Conservation (phyloP, 148 eudicot genomes). For the Selenicereus undatus region DNA sequence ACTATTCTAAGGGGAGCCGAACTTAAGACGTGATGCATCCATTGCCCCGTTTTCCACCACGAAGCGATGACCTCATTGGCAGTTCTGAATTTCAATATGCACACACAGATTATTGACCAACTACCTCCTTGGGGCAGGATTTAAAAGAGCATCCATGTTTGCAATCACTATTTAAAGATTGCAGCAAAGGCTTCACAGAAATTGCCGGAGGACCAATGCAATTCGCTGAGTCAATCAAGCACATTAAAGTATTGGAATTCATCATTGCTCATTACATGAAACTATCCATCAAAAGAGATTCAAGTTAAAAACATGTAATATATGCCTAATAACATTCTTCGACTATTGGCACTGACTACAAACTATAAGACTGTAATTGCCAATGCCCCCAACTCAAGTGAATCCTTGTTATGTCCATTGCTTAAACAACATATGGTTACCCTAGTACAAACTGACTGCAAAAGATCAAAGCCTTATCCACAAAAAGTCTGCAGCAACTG, state of each 20-base stretch:
- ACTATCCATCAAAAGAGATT: background rate
- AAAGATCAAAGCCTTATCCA: background rate
- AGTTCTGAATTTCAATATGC: no score
- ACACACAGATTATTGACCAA: no score
- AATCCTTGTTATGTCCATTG: background rate
- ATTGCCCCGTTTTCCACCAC: no score
- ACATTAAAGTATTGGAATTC: background rate
- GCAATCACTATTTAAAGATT: background rate
- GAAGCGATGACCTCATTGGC: no score
- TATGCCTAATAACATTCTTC: background rate
- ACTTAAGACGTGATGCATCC: no score
- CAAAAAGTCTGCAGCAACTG: conserved; percentile 1
- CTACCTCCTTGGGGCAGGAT: background rate
- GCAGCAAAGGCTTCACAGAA: background rate
- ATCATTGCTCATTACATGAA: background rate
- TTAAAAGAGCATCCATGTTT: background rate
- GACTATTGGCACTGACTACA: background rate
- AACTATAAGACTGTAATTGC: background rate
- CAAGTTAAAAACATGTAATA: background rate
- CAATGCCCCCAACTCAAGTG: background rate
- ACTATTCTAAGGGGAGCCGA: no score
- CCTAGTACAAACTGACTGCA: background rate
- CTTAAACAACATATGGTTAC: background rate
- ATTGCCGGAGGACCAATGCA: background rate
- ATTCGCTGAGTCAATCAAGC: background rate